phyloP scores from a whole-genome alignment of 225 moss, liverwort and hornwort genomes.

The Pseudoscleropodium purum region DNA sequence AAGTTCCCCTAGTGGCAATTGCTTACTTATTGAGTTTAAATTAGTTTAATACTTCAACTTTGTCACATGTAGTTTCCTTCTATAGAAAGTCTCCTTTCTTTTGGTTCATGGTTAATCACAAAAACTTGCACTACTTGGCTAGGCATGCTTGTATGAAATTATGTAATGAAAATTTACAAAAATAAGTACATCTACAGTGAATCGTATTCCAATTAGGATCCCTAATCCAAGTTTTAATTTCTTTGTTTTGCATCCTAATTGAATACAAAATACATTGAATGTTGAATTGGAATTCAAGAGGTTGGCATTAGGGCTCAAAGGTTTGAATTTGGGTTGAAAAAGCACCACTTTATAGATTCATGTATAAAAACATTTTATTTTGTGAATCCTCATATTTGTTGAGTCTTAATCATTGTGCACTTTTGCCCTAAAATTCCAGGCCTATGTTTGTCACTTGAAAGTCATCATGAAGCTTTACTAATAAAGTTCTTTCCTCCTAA shows the following conservation, averaged over 20 bases:
- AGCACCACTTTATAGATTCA: background rate
- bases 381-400: background rate
- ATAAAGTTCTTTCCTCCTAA: background rate
- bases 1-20: fast-evolving
- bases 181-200: fast-evolving
- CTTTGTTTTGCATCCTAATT: background rate
- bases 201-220: background rate
- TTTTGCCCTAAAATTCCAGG: background rate
- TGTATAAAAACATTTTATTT: background rate
- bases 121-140: fast-evolving
- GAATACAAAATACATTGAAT: background rate
- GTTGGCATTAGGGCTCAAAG: background rate
- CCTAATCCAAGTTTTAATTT: fast-evolving
- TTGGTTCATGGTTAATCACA: background rate
- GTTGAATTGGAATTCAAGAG: background rate
- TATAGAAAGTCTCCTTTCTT: background rate
- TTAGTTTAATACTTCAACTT: background rate
- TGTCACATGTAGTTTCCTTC: fast-evolving
- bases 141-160: background rate
- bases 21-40: fast-evolving
- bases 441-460: background rate
- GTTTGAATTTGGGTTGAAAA: background rate
- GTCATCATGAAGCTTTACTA: too few relatives aligned
- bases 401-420: background rate
- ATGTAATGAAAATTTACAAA: background rate